phyloP scores from a whole-genome alignment of 2,329 filamentous ascomycete species.

The Anthostomella pinea region DNA sequence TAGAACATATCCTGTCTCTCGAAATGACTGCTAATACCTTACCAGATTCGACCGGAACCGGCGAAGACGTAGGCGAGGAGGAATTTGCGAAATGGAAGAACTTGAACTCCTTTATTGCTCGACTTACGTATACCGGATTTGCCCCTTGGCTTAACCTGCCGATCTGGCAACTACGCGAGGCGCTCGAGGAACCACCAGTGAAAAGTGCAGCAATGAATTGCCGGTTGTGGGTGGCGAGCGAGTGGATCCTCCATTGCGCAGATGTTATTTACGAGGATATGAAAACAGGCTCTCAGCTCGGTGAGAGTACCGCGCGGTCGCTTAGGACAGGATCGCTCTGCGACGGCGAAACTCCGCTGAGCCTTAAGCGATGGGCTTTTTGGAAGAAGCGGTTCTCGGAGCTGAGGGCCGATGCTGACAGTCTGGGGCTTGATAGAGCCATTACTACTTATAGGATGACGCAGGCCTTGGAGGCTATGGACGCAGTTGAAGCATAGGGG shows the following conservation, averaged over 20 bases:
- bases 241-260: conserved; percentile 4
- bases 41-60: background rate
- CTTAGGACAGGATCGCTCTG: conserved; percentile 2
- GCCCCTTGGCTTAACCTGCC: background rate
- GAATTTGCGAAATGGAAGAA: conserved; percentile 1
- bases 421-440: background rate
- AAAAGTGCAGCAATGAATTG: conserved; percentile 1
- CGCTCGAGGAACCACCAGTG: background rate
- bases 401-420: background rate
- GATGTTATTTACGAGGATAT: conserved; percentile 1
- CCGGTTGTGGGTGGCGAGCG: conserved; percentile 3
- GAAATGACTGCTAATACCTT: background rate
- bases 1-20: background rate
- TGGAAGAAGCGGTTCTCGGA: conserved; percentile 4
- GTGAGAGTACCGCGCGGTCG: background rate
- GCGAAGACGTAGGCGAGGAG: background rate
- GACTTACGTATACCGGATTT: background rate
- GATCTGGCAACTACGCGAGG: background rate
- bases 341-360: background rate
- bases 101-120: conserved; percentile 1
- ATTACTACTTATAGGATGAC: conserved; percentile 1
- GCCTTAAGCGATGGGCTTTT: conserved; percentile 3
- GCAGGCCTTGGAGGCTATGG: conserved; percentile 3
- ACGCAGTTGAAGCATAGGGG: background rate
- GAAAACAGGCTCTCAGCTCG: background rate